phyloP scores from a whole-genome alignment of 2,329 filamentous ascomycete genomes.

The Cladosporium sphaerospermum region DNA sequence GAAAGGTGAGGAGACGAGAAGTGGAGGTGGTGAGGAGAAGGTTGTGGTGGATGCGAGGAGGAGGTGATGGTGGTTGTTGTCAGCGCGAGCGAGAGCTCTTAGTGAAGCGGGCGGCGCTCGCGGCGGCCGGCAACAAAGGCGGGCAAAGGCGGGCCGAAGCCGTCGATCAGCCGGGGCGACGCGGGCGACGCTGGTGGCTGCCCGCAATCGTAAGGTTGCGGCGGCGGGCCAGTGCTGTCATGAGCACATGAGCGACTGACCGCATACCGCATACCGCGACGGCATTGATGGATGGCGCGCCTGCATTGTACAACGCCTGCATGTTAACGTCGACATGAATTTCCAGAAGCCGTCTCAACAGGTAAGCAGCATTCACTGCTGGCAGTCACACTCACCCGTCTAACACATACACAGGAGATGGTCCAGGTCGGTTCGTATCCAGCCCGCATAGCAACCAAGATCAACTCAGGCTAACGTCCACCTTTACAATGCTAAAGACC shows the following conservation, averaged over 20 bases:
- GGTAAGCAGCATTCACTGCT: slow-evolving; percentile 27
- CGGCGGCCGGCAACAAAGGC: too few relatives aligned
- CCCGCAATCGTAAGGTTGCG: too few relatives aligned
- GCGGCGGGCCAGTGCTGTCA: not conserved
- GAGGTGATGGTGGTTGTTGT: not conserved
- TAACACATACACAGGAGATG: slow-evolving; percentile 69
- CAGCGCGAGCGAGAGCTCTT: too few relatives aligned
- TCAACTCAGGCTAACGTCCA: slow-evolving; percentile 34
- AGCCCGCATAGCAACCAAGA: slow-evolving; percentile 20
- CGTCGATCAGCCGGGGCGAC: too few relatives aligned
- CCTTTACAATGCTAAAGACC: slow-evolving; percentile 29
- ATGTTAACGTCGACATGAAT: slow-evolving; percentile 30
- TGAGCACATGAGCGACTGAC: not conserved
- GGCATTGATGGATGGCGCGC: too few relatives aligned
- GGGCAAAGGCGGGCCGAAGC: too few relatives aligned
- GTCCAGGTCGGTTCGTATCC: slow-evolving; percentile 89
- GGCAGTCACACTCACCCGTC: slow-evolving; percentile 12
- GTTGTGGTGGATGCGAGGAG: not conserved
- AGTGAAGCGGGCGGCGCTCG: too few relatives aligned
- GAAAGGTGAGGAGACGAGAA: not conserved
- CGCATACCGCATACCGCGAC: not conserved
- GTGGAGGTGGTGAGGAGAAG: not conserved
- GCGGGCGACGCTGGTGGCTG: too few relatives aligned
- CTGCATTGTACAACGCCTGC: not conserved
- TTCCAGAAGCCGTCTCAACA: slow-evolving; percentile 39